Base-by-base conservation (phyloP, 805 yeast genomes). In the Nakazawaea anatomiae region DNA sequence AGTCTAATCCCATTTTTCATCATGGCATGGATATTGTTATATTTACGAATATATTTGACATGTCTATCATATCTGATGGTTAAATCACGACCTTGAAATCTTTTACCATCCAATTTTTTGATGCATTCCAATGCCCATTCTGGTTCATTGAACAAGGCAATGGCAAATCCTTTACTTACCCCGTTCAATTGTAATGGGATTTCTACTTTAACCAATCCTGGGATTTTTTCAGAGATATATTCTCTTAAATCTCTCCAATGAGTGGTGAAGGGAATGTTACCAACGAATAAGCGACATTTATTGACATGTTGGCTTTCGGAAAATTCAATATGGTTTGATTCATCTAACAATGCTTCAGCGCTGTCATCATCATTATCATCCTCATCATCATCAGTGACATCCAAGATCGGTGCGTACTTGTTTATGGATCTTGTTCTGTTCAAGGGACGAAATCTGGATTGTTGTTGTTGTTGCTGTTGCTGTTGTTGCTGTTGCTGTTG, bases 1-100 rank as follows among this genome's bases (percentile, higher is more conserved):
- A 18, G 25, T 18, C 25, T 18, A 3, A 28, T 39, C 6, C 46
- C 44, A 18, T 29, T 42, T 27, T 50, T 50, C 11, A 50, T 30
- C 50, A 50, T 31, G 14, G 40, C 40, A 18, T 44, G 36, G 5
- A 46, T 14, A 29, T 46, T 40, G 42, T 55, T 55, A 42, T 54
- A 47, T 35, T 44, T 41, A 9, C 45, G 42, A 35, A 63, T 67
- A 59, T 66, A 64, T 45, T 68, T 73, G 1, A 83, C 83, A 52
- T 69, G 75, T 54, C 73, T 72, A 58, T 84, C 89, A 58, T 69
- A 80, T 28, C 89, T 63, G 1, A 84, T 89, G 4, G 84, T 80
- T 32, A 84, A 64, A 6, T 70, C 66, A 39, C 90, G 67, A 0
- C 88, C 87, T 59, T 79, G 77, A 58, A 82, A 85, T n/a, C 61